Evolutionary conservation across 176 grass and related monocot genomes (phyloP).

Genomic region (Aegilops umbellulata): DNA sequence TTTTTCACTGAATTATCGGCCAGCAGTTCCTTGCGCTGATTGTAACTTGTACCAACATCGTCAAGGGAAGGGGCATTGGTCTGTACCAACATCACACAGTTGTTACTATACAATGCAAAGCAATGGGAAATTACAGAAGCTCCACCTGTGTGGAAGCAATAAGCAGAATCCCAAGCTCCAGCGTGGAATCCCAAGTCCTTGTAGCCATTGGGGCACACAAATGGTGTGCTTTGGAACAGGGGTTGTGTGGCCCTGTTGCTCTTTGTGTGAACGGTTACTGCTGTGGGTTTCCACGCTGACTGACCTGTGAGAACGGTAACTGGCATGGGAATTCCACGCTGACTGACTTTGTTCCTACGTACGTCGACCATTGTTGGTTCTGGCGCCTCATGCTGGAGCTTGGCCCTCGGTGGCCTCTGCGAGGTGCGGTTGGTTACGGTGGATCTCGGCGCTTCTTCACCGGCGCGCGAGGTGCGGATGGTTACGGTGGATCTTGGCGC

Average conservation of each 20-base stretch:
- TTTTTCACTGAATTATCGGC: slow-evolving; percentile 18
- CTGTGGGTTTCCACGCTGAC: not conserved
- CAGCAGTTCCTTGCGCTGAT: slow-evolving; percentile 8
- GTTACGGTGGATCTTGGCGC: no score
- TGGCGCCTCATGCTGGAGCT: no score
- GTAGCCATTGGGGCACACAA: not conserved
- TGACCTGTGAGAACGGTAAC: not conserved
- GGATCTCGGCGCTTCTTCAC: no score
- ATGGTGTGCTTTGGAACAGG: not conserved
- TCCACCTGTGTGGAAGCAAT: not conserved
- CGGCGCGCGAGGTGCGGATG: no score
- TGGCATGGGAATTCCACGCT: not conserved
- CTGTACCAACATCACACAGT: slow-evolving; percentile 22
- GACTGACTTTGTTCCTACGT: not conserved
- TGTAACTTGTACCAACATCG: slow-evolving; percentile 20
- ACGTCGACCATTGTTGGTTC: no score
- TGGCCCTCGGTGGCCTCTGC: no score
- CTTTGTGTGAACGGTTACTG: not conserved
- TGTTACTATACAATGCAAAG: slow-evolving; percentile 22
- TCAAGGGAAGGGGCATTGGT: slow-evolving; percentile 28
- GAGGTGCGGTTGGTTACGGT: no score
- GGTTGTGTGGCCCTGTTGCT: not conserved
- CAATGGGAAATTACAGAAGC: slow-evolving; percentile 4
- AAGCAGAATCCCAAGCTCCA: not conserved
- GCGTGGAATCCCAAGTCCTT: no score